Percentiles rank a stretch among this genome's conserved stretches.
Evolutionary conservation across 2,329 filamentous ascomycete species (phyloP).

Genomic region (Clathrospora elynae): DNA sequence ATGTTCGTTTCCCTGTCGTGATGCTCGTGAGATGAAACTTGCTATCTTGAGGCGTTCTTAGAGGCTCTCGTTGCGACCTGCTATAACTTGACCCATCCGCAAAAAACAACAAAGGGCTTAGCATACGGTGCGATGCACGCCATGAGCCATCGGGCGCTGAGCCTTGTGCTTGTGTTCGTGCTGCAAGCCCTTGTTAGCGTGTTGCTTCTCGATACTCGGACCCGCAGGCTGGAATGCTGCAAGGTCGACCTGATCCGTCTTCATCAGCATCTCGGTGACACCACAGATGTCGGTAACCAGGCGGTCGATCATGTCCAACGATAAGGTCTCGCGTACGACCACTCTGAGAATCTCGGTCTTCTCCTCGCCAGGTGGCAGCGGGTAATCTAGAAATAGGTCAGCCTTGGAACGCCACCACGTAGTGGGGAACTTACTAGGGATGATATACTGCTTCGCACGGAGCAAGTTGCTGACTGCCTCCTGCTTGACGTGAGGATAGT

Average conservation of each 20-base stretch:
- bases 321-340: conserved; percentile 70
- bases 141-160: conserved; percentile 53
- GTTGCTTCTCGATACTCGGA: conserved; percentile 51
- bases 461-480: conserved; percentile 66
- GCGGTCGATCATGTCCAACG: conserved; percentile 68
- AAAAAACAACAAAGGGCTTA: no score
- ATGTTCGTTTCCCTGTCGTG: background rate
- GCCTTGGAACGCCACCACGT: conserved; percentile 5
- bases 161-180: conserved; percentile 53
- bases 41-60: no score
- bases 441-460: conserved; percentile 71
- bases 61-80: no score
- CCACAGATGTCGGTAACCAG: conserved; percentile 65
- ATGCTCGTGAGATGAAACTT: no score
- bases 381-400: conserved; percentile 59
- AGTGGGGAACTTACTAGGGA: conserved; percentile 59
- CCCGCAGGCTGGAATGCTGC: conserved; percentile 53
- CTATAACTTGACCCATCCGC: background rate
- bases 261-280: conserved; percentile 66
- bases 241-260: conserved; percentile 59
- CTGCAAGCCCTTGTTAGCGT: conserved; percentile 45
- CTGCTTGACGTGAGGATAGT: conserved; percentile 68
- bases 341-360: conserved; percentile 69
- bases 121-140: conserved; percentile 57
- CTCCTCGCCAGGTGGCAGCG: conserved; percentile 66